Percentiles rank a stretch among this genome's conserved stretches.
Evolutionary conservation across 2,329 filamentous ascomycete genomes (phyloP).

Genomic region (Ceratocystis colombiana): DNA sequence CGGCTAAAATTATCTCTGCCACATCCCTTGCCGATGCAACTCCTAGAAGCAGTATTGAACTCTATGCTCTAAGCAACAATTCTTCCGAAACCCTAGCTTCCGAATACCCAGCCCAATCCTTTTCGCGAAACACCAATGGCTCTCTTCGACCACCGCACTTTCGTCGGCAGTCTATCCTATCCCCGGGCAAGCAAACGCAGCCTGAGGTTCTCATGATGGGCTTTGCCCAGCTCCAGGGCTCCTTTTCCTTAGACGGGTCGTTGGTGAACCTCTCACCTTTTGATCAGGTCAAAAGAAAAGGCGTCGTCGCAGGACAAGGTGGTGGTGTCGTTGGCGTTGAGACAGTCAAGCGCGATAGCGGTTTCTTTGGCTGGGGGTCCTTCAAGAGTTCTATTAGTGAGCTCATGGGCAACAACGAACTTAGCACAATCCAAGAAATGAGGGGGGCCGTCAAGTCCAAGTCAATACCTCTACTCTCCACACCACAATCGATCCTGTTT

Average conservation of each 20-base stretch:
- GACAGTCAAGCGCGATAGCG: constrained; percentile 59
- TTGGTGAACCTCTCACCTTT: constrained; percentile 82
- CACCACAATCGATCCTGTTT: constrained; percentile 89
- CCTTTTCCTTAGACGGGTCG: constrained; percentile 84
- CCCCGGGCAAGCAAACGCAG: constrained; percentile 35
- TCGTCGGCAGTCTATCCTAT: constrained; percentile 39
- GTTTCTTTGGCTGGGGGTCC: constrained; percentile 76
- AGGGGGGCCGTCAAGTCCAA: constrained; percentile 75
- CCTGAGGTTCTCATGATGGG: constrained; percentile 94
- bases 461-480: constrained; percentile 82
- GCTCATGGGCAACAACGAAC: constrained; percentile 72
- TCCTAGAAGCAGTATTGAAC: constrained; percentile 83
- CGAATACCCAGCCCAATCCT: constrained; percentile 59
- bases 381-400: constrained; percentile 82
- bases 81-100: constrained; percentile 88
- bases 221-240: constrained; percentile 86
- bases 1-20: constrained; percentile 63
- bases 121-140: constrained; percentile 29
- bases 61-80: constrained; percentile 90
- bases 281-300: constrained; percentile 91
- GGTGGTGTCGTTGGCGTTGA: constrained; percentile 79
- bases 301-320: constrained; percentile 75
- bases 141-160: constrained; percentile 37
- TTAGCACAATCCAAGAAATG: constrained; percentile 94
- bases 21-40: constrained; percentile 48